Conservation (phyloP, 306 rosid genomes). For the Carpinus viminea region DNA sequence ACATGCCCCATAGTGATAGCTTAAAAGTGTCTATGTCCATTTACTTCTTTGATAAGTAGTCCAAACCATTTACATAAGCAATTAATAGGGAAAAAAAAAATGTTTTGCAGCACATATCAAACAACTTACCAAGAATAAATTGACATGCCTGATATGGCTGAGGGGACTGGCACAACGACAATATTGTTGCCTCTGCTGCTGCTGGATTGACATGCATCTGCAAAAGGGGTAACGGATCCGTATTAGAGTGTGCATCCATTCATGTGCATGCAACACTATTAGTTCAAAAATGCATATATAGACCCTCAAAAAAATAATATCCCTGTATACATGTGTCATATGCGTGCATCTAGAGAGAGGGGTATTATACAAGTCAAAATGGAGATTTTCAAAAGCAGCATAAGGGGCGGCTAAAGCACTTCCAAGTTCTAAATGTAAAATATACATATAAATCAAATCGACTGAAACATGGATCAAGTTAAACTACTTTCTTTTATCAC, state of each 20-base stretch:
- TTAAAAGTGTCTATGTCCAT: neutral
- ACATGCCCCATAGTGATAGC: neutral
- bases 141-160: constrained; percentile 87
- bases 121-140: constrained; percentile 79
- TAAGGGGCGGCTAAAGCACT: neutral
- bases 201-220: constrained; percentile 82
- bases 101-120: constrained; percentile 5
- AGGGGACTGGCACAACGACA: constrained; percentile 69
- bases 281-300: neutral
- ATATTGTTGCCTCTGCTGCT: constrained; percentile 73
- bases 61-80: neutral
- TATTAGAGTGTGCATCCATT: neutral
- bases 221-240: constrained; percentile 26
- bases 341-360: neutral
- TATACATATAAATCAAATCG: too few species aligned
- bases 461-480: too few species aligned
- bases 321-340: neutral
- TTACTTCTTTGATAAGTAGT: neutral
- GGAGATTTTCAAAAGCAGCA: neutral
- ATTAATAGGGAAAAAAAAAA: neutral
- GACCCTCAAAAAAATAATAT: neutral
- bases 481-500: too few species aligned
- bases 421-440: neutral
- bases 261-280: constrained; percentile 2
- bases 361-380: neutral